These are phyloP conservation scores for Schizochytrium sp. DNA, from an alignment of 108 stramenopile genomes.

Conservation along the genomic window DNA sequence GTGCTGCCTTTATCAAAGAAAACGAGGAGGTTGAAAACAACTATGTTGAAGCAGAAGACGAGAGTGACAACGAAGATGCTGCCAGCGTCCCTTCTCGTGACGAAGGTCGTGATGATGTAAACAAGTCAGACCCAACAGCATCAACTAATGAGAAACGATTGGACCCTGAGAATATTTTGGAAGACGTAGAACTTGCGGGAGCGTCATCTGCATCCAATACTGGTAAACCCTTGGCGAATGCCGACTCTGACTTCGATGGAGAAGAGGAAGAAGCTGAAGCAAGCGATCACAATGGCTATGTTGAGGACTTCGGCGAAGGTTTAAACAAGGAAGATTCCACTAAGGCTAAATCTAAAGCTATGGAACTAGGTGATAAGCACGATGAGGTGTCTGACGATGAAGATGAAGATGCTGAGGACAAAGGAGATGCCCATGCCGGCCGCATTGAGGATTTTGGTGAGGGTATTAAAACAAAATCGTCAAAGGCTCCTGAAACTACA, in stretches of 20 bases:
- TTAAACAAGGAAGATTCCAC: too few relatives aligned
- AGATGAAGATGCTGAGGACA: too few relatives aligned
- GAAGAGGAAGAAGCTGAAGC: neutral
- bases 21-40: constrained; percentile 7
- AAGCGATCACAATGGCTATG: neutral
- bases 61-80: neutral
- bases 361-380: too few relatives aligned
- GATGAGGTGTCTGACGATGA: too few relatives aligned
- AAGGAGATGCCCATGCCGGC: too few relatives aligned
- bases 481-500: too few relatives aligned
- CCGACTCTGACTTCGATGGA: neutral
- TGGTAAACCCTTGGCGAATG: neutral
- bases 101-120: neutral
- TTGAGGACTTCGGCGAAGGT: neutral
- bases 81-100: neutral
- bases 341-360: too few relatives aligned
- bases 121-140: too few relatives aligned
- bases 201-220: neutral
- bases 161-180: neutral
- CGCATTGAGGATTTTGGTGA: too few relatives aligned
- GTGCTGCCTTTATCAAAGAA: neutral
- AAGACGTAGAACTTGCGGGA: neutral
- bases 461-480: too few relatives aligned
- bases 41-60: neutral
- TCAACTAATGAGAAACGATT: neutral